Conservation (phyloP, 2,329 filamentous ascomycete species). For the Penicillium sp. region DNA sequence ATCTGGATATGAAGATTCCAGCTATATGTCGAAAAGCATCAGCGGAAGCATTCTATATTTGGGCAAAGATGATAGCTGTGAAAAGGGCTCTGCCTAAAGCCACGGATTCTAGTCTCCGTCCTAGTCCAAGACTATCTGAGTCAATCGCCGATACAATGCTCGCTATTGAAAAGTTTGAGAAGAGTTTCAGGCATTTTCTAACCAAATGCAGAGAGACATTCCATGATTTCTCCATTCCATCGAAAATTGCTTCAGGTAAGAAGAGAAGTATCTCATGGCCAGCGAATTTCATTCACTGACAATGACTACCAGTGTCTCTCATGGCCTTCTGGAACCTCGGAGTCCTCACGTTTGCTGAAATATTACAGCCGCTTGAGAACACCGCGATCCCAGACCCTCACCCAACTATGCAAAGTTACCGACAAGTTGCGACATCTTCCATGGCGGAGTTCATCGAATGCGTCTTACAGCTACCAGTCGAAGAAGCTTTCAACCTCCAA, state of each 20-base stretch:
- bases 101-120: not conserved
- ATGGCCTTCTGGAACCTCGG: slow-evolving; percentile 22
- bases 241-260: slow-evolving; percentile 17
- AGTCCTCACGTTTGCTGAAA: slow-evolving; percentile 16
- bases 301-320: slow-evolving; percentile 13
- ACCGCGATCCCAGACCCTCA: not conserved
- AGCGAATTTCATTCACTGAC: not conserved
- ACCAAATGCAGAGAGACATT: slow-evolving; percentile 8
- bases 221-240: slow-evolving; percentile 10
- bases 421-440: slow-evolving; percentile 5
- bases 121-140: not conserved
- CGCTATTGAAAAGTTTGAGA: slow-evolving; percentile 6
- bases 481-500: slow-evolving; percentile 20
- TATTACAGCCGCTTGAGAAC: slow-evolving; percentile 1
- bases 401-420: slow-evolving; percentile 2
- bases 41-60: slow-evolving; percentile 16
- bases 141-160: not conserved
- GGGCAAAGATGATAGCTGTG: slow-evolving; percentile 17
- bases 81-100: not conserved
- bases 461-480: slow-evolving; percentile 9
- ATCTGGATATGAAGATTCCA: slow-evolving; percentile 9
- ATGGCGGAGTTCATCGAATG: slow-evolving; percentile 12
- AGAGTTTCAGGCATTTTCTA: slow-evolving; percentile 14
- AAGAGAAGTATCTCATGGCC: not conserved
- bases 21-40: slow-evolving; percentile 12